phyloP scores from a whole-genome alignment of 2,329 filamentous ascomycete genomes.

The Stemphylium beticola region DNA sequence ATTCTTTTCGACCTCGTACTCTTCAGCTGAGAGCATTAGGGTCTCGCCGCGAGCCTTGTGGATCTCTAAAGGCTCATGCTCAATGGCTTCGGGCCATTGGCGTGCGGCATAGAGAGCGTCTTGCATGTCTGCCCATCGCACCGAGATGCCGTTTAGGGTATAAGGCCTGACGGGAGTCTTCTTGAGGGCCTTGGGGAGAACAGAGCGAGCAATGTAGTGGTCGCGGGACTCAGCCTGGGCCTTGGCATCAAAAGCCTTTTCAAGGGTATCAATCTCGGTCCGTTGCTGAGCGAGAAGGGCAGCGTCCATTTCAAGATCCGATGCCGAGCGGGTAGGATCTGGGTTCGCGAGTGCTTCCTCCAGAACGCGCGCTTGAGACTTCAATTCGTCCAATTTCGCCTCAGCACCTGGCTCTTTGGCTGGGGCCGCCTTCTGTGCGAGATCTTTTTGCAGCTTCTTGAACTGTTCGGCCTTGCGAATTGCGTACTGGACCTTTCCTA shows the following conservation, averaged over 20 bases:
- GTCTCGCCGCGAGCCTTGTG: conserved; percentile 19
- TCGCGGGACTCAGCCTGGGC: conserved; percentile 12
- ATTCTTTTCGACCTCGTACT: conserved; percentile 24
- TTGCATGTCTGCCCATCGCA: conserved; percentile 44
- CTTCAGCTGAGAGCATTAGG: conserved; percentile 24
- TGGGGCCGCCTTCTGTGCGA: conserved; percentile 20
- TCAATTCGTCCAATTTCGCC: conserved; percentile 23
- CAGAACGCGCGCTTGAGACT: conserved; percentile 13
- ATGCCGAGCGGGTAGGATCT: conserved; percentile 17
- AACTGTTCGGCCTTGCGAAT: conserved; percentile 32
- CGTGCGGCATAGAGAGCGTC: conserved; percentile 39
- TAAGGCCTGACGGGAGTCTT: conserved; percentile 29
- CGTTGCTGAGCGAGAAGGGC: conserved; percentile 17
- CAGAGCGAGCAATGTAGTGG: conserved; percentile 32
- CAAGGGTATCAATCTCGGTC: conserved; percentile 24
- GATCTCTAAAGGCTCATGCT: conserved; percentile 28
- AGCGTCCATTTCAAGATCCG: conserved; percentile 18
- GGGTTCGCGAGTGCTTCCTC: conserved; percentile 22
- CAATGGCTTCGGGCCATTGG: conserved; percentile 30
- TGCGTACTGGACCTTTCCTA: conserved; percentile 32
- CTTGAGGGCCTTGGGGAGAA: conserved; percentile 29
- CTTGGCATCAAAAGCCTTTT: conserved; percentile 34
- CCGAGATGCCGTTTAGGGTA: conserved; percentile 31
- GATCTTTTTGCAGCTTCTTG: conserved; percentile 24
- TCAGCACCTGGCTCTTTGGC: conserved; percentile 32